phyloP scores from a whole-genome alignment of 2,329 filamentous ascomycete genomes.

The Aschersonia sp. region DNA sequence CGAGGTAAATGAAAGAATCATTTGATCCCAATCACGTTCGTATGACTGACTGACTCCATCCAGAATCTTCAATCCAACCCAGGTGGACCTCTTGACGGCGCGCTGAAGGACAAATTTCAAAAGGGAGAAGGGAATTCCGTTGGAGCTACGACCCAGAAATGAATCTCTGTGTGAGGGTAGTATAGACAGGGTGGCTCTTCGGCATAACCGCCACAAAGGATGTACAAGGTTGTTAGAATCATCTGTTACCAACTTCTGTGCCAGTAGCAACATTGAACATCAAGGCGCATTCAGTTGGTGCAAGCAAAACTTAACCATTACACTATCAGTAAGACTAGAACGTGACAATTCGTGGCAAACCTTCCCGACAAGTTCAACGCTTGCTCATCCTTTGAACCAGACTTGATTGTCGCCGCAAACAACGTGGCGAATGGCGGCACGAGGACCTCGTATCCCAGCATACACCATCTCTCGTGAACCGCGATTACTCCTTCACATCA shows the following conservation, averaged over 20 bases:
- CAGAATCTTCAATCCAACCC: conserved; percentile 51
- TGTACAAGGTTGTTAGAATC: too few relatives aligned
- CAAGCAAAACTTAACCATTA: too few relatives aligned
- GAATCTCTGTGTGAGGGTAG: not conserved
- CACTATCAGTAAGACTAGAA: too few relatives aligned
- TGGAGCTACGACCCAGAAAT: conserved; percentile 1
- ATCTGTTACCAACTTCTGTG: too few relatives aligned
- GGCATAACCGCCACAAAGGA: too few relatives aligned
- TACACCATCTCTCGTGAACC: not conserved
- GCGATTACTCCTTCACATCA: not conserved
- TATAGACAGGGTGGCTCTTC: too few relatives aligned
- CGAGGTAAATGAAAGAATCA: conserved; percentile 21
- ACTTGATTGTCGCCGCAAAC: too few relatives aligned
- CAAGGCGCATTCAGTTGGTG: too few relatives aligned
- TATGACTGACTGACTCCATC: not conserved
- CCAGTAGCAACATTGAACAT: too few relatives aligned
- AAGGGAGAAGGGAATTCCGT: conserved; percentile 23
- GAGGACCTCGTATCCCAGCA: not conserved
- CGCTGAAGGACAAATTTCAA: conserved; percentile 43
- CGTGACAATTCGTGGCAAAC: too few relatives aligned
- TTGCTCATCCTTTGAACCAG: too few relatives aligned
- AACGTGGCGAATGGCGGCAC: not conserved
- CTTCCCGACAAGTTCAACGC: too few relatives aligned
- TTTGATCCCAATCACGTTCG: not conserved
- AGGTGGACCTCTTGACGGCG: conserved; percentile 45